A percentile compares a stretch with the other conserved stretches of the same genome.
These are phyloP conservation scores for Mallotus japonicus DNA, from an alignment of 441 rosid species.

Conservation along the genomic window DNA sequence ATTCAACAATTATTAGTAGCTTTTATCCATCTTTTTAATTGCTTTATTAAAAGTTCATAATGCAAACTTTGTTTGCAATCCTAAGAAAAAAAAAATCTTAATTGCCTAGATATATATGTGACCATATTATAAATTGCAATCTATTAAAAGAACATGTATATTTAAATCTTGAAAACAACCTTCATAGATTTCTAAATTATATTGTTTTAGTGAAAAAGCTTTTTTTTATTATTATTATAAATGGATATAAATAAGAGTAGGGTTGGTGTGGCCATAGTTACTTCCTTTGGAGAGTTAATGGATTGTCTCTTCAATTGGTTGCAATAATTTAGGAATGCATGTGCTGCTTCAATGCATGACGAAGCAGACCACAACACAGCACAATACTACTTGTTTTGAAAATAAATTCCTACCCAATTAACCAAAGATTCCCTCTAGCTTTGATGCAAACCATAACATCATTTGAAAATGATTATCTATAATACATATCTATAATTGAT, in stretches of 20 bases:
- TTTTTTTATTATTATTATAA: neutral
- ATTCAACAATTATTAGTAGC: too few species aligned
- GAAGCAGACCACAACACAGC: neutral
- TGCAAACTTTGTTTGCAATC: too few species aligned
- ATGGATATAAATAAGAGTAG: neutral
- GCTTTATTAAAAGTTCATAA: too few species aligned
- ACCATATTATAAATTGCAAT: too few species aligned
- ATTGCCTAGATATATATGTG: too few species aligned
- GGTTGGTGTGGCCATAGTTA: neutral
- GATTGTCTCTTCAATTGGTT: conserved; percentile 16
- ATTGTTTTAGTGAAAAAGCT: too few species aligned
- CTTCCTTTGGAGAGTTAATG: neutral
- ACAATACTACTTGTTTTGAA: neutral
- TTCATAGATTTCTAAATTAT: neutral
- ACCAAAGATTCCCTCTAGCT: conserved; percentile 9
- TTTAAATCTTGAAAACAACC: neutral
- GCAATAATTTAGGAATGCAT: conserved; percentile 12
- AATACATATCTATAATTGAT: too few species aligned
- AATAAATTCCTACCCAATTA: conserved; percentile 3
- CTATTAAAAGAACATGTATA: too few species aligned
- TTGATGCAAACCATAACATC: neutral
- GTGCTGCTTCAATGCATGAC: conserved; percentile 7
- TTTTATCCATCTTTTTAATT: too few species aligned
- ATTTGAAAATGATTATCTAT: neutral
- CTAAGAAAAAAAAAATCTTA: too few species aligned